These are phyloP conservation scores for Rhynchosporium agropyri DNA, from an alignment of 2,329 filamentous ascomycete species.

Conservation along the genomic window DNA sequence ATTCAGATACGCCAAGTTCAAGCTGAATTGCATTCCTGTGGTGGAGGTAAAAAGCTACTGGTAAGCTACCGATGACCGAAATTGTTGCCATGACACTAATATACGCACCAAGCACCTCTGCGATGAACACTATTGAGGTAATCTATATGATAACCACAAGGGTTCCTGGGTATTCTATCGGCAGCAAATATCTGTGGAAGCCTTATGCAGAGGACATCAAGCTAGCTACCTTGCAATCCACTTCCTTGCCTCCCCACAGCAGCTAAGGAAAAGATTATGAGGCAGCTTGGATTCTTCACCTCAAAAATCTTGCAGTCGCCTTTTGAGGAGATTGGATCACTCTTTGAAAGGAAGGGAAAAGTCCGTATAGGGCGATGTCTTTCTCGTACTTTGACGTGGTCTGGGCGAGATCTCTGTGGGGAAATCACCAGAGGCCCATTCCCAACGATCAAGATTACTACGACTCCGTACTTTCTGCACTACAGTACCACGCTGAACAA, in stretches of 20 bases:
- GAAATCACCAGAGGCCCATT: constrained; percentile 3
- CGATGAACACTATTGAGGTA: not conserved
- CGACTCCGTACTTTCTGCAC: constrained; percentile 4
- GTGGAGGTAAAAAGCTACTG: constrained; percentile 4
- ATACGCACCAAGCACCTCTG: constrained; percentile 1
- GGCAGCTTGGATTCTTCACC: not conserved
- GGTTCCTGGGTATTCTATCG: constrained; percentile 5
- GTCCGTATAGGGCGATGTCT: constrained; percentile 5
- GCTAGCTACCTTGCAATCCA: constrained; percentile 4
- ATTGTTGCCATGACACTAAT: constrained; percentile 4
- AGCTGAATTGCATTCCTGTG: constrained; percentile 11
- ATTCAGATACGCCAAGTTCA: constrained; percentile 6
- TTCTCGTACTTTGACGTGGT: constrained; percentile 1
- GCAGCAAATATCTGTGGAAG: constrained; percentile 8
- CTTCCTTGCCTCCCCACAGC: constrained; percentile 1
- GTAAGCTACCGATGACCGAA: constrained; percentile 4
- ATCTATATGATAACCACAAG: not conserved
- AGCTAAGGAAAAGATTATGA: constrained; percentile 12
- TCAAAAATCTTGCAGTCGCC: constrained; percentile 2
- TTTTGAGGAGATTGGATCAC: constrained; percentile 9
- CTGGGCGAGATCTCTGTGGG: not conserved
- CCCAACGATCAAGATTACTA: constrained; percentile 8
- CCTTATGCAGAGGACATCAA: constrained; percentile 8
- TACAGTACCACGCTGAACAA: constrained; percentile 6
- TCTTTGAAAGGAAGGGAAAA: constrained; percentile 7